Conservation (phyloP, 495 filamentous ascomycete species). For the Cryomyces minteri region DNA sequence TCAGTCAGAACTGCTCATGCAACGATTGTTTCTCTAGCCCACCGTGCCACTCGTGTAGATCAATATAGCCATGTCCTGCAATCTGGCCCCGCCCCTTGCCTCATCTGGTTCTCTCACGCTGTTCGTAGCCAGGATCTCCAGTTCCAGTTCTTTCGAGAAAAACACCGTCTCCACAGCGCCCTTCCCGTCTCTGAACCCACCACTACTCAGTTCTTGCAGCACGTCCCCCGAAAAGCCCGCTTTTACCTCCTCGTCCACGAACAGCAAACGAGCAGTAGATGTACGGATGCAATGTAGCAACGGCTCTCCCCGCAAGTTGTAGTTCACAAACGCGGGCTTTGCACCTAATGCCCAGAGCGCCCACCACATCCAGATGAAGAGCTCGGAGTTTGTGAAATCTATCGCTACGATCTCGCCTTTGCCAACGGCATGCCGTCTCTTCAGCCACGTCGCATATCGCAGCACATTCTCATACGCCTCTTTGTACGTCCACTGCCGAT, state of each 20-base stretch:
- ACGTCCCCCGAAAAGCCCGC: conserved; percentile 29
- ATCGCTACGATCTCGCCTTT: conserved; percentile 72
- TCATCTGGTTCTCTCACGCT: conserved; percentile 44
- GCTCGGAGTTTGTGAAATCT: conserved; percentile 72
- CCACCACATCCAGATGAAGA: conserved; percentile 67
- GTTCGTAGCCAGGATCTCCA: conserved; percentile 34
- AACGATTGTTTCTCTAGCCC: no score
- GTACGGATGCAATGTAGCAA: conserved; percentile 62
- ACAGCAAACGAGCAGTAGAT: conserved; percentile 46
- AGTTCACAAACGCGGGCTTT: conserved; percentile 86
- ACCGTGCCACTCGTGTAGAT: conserved; percentile 72
- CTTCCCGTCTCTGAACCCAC: conserved; percentile 1
- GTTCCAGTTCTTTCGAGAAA: background rate
- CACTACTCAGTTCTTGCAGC: conserved; percentile 18
- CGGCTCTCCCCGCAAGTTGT: conserved; percentile 62
- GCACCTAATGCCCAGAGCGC: conserved; percentile 83
- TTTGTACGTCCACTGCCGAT: conserved; percentile 61
- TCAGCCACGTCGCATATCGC: conserved; percentile 71
- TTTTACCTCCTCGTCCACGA: conserved; percentile 59
- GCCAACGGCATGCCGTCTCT: conserved; percentile 46
- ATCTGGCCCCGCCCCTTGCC: conserved; percentile 29
- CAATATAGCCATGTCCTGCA: conserved; percentile 47
- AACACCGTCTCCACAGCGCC: conserved; percentile 5
- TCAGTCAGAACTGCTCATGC: no score
- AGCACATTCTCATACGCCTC: conserved; percentile 57